Percentiles rank a stretch among this genome's conserved stretches.
These are phyloP conservation scores for Leccinum olivaceopallidum DNA, from an alignment of 768 basidiomycete species.

Conservation along the genomic window DNA sequence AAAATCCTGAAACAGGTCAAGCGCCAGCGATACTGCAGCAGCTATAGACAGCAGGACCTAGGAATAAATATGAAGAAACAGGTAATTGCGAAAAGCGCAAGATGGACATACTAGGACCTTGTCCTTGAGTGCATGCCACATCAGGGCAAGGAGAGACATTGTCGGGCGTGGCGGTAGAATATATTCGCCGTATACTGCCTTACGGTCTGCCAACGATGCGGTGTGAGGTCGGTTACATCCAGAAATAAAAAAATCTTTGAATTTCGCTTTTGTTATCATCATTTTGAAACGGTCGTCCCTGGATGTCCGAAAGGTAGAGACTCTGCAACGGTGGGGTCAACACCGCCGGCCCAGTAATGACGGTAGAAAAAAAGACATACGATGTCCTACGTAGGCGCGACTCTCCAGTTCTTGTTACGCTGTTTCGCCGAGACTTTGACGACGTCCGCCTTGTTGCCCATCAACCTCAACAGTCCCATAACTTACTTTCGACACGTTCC, in stretches of 20 bases:
- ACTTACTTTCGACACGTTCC: conserved; percentile 99
- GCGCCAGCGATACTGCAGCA: conserved; percentile 88
- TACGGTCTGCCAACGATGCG: conserved; percentile 60
- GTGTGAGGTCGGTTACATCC: background rate
- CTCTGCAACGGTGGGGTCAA: conserved; percentile 50
- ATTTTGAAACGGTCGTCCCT: conserved; percentile 41
- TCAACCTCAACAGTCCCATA: conserved; percentile 93
- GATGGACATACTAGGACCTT: conserved; percentile 72
- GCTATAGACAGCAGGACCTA: conserved; percentile 90
- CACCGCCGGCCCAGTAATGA: conserved; percentile 1
- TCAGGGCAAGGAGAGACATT: conserved; percentile 71
- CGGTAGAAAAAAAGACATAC: conserved; percentile 42
- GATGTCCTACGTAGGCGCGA: conserved; percentile 97
- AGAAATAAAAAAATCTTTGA: background rate
- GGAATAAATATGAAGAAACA: conserved; percentile 10
- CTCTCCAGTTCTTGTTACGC: conserved; percentile 98
- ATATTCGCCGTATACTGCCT: conserved; percentile 67
- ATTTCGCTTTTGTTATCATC: background rate
- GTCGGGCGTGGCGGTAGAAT: conserved; percentile 65
- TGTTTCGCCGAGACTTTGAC: conserved; percentile 98
- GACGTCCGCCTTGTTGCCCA: conserved; percentile 99
- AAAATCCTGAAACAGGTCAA: conserved; percentile 94
- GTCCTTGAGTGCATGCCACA: conserved; percentile 88
- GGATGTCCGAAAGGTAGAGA: conserved; percentile 93
- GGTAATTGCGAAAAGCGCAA: background rate